Base-by-base conservation (phyloP, 2,329 filamentous ascomycete species). In the Pseudogymnoascus destructans region DNA sequence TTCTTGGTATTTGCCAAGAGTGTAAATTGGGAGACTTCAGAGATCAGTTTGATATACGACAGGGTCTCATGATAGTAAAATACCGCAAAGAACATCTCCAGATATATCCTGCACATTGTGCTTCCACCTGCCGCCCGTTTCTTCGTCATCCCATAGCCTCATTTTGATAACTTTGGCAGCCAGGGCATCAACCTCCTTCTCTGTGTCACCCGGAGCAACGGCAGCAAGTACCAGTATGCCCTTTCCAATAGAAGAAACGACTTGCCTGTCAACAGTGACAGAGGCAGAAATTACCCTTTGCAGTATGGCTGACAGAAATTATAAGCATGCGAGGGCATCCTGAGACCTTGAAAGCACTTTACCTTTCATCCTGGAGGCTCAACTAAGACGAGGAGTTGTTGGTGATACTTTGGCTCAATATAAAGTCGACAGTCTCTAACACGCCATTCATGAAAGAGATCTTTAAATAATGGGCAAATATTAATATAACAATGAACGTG, bases 201-300 rank as follows among this genome's bases (percentile, higher is more conserved):
- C 80, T 2, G 89, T 95, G 69, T 98, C 93, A 58, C 91, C 86
- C 38, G 89, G 91, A 30, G 87, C 90, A 42, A 98, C 84, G 23
- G 91, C 93, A 19, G 92, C 92, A 69, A 98, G 86, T 30, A 97
- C 89, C 5, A 98, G 77, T 42, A 98, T 74, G 27, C 93, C 93
- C 72, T 86, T 88, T 60, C 89, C 89, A 66, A 98, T 97, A 2
- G 86, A 87, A 1, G 93, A 97, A 49, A 98, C 81, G 27, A 95
- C 75, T 69, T 95, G 79, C 68, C 89, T 86, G 69, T 98, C 91
- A 57, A 98, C 92, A 1, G 90, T 93, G 66, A 98, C 93, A 6
- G 92, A 96, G 61, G 92, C 92, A 42, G 91, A 97, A 61, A 95
- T 82, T 57, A 98, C 93, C 64, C 93, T 82, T 73, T 98, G 93